Base-by-base conservation (phyloP, 2,329 filamentous ascomycete species). In the Arachnomyces sp. region DNA sequence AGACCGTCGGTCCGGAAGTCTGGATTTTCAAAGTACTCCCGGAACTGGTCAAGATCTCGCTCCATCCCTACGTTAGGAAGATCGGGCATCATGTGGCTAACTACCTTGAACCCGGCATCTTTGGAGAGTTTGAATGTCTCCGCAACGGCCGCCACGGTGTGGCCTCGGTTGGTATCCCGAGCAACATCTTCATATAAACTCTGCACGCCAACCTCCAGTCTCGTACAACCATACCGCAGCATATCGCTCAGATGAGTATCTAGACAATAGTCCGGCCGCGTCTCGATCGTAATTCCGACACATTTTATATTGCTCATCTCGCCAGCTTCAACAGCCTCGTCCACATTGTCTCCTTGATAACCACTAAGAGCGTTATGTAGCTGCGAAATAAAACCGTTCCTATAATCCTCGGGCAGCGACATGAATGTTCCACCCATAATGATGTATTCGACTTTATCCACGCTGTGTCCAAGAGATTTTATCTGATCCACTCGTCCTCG, bases 401-500 rank as follows among this genome's bases (percentile, higher is more conserved):
- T 75, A 63, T 98, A 98, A 16, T 83, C 80, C 54, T 88, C 81
- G 7, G 90, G 76, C 17, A 98, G 68, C 2, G 90, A 96, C 93
- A 98, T 98, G 66, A 98, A 98, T 0, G 92, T 98, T 50, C 92
- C 92, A 44, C 92, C 92, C 92, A 98, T 98, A 60, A 98, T 95
- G 59, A 98, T 98, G 64, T 96, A 98, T 69, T 98, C 92, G 16
- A 98, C 92, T 64, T 98, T 98, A 68, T 98, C 92, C 35, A 98
- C 92, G 34, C 87, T 95, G 64, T 98, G 92, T 1, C 92, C 92
- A 0, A 98, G 74, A 2, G 86, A 85, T 63, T 94, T 93, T 58
- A 98, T 87, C 67, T 98, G 92, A 54, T 98, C 93, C 4, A 98
- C 90, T 52, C 92, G 80, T 31, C 92, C 92, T 60, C 92, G 77